Percentiles rank a stretch among this genome's conserved stretches.
These are phyloP conservation scores for Populus hybrid DNA, from an alignment of 441 rosid genomes.

Conservation along the genomic window DNA sequence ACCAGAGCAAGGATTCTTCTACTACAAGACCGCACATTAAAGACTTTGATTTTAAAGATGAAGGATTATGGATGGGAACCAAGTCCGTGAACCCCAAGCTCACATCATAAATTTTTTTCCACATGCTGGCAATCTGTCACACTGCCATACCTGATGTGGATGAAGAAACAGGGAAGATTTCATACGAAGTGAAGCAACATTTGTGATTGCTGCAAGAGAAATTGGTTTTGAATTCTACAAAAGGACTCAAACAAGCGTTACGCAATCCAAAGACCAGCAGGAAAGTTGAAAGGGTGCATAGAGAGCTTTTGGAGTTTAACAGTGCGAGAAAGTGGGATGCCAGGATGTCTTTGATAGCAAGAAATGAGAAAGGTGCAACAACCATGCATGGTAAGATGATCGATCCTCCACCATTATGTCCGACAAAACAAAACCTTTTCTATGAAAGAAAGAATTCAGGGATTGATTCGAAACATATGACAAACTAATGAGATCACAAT, in stretches of 20 bases:
- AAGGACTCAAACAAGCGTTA: slow-evolving; percentile 75
- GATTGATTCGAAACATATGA: background rate
- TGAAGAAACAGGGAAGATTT: too few relatives aligned
- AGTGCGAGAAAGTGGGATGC: slow-evolving; percentile 75
- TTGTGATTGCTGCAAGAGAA: slow-evolving; percentile 15
- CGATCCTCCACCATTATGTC: background rate
- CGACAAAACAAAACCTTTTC: background rate
- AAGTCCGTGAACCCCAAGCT: slow-evolving; percentile 62
- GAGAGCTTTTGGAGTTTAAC: slow-evolving; percentile 73
- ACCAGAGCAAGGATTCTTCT: slow-evolving; percentile 32
- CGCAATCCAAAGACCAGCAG: slow-evolving; percentile 48
- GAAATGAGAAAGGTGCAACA: slow-evolving; percentile 51
- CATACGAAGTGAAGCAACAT: too few relatives aligned
- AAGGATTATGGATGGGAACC: slow-evolving; percentile 70
- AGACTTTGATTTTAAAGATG: slow-evolving; percentile 88
- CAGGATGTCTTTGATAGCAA: slow-evolving; percentile 77
- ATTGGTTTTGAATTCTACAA: slow-evolving; percentile 81
- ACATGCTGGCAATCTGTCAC: slow-evolving; percentile 71
- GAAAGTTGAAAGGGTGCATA: slow-evolving; percentile 62
- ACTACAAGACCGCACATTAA: slow-evolving; percentile 45
- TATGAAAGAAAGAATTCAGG: background rate
- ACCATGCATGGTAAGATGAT: background rate
- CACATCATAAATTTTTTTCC: slow-evolving; percentile 56
- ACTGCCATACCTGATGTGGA: too few relatives aligned
- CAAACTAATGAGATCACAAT: background rate